Percentiles rank a stretch among this genome's conserved stretches.
phyloP scores from a whole-genome alignment of 1,284 basidiomycete genomes.

The Malassezia restricta region DNA sequence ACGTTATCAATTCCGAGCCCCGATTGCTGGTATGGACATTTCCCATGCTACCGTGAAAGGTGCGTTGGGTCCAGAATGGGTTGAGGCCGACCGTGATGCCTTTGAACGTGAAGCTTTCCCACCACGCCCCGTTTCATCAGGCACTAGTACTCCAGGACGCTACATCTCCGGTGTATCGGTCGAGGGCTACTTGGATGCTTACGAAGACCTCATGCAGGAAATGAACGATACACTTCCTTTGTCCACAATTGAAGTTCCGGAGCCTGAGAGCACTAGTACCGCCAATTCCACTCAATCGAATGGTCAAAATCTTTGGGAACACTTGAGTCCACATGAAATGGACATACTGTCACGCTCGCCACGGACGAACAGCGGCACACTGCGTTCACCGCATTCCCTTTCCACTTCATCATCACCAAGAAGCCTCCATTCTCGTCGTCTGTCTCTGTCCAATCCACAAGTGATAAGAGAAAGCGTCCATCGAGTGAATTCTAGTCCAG shows the following conservation, averaged over 20 bases:
- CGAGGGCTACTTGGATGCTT: conserved; percentile 52
- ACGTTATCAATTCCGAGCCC: conserved; percentile 17
- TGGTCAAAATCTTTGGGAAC: conserved; percentile 38
- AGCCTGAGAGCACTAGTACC: neutral
- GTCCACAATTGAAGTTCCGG: neutral
- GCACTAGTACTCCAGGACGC: conserved; percentile 34
- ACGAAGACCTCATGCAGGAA: conserved; percentile 51
- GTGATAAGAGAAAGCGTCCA: neutral
- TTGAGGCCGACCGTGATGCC: conserved; percentile 16
- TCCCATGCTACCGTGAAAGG: conserved; percentile 5
- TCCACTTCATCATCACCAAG: conserved; percentile 19
- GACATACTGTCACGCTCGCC: conserved; percentile 19
- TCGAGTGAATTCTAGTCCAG: conserved; percentile 10
- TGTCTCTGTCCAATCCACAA: conserved; percentile 13
- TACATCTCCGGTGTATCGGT: conserved; percentile 51
- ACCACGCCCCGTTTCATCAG: conserved; percentile 41
- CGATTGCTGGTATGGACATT: conserved; percentile 19
- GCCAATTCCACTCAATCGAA: neutral
- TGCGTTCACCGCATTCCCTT: conserved; percentile 7
- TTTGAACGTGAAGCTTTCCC: conserved; percentile 51
- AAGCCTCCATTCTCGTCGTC: conserved; percentile 6
- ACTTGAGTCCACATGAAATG: conserved; percentile 42
- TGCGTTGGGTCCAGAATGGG: neutral
- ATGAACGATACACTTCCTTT: conserved; percentile 27
- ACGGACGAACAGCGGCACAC: conserved; percentile 6